Base-by-base conservation (phyloP, 1,284 basidiomycete species). In the Bjerkandera adusta region DNA sequence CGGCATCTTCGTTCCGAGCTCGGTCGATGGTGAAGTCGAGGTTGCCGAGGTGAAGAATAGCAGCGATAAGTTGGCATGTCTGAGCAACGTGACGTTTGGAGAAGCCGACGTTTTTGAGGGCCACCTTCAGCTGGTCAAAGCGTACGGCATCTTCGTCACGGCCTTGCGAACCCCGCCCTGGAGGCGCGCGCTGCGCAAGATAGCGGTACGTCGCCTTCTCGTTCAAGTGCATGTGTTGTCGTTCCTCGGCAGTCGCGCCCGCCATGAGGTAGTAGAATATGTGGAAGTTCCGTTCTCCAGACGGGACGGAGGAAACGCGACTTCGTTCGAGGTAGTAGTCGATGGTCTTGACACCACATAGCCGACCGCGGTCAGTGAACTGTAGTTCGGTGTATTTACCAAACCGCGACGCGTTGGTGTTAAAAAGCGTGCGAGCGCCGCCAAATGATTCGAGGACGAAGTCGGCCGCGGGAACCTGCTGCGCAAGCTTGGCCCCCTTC, bases 301-400 rank as follows among this genome's bases (percentile, higher is more conserved):
- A 87, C 3, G 86, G 86, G 0, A 86, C 81, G 33, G 83, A 81
- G 4, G 88, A 78, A 15, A 96, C 90, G 13, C 92, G 81, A 49
- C 85, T 88, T 36, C 89, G 80, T 67, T 99, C 94, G 48, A 99
- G 80, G 70, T 96, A 97, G 71, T 99, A 99, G 61, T 98, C 93
- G 55, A 98, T 84, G 0, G 92, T 96, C 68, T 98, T 99, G 62
- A 94, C 73, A 54, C 97, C 96, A 44, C 79, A 83, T 0, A 99
- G 71, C 10, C 92, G 80, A 5, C 95, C 95, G 40, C 89, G 85
- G 20, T 97, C 93, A 39, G 78, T 86, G 70, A 96, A 96, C 68
- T 97, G 94, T 2, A 97, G 77, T 63, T 97, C 95, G 33, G 91
- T 92, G 66, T 97, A 96, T 67, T 92, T 93, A 50, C 91, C 91